phyloP scores from a whole-genome alignment of 495 filamentous ascomycete species.

The Cercophora samala region DNA sequence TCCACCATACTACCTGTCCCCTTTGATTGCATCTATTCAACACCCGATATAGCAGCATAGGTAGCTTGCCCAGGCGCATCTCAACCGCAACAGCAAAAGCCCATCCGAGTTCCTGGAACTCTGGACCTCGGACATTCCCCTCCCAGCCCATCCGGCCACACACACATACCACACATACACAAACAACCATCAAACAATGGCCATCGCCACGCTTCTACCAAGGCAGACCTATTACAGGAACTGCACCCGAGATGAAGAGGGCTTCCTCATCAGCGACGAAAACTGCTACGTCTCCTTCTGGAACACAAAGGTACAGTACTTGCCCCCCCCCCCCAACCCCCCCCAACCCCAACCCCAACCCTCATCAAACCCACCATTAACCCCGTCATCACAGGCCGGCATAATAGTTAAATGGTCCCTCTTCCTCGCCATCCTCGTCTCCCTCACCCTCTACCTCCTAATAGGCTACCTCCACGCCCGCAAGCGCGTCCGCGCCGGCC shows the following conservation, averaged over 20 bases:
- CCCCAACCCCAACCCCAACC: background rate
- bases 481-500: conserved; percentile 57
- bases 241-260: conserved; percentile 24
- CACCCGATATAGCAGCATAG: background rate
- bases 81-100: background rate
- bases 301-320: conserved; percentile 37
- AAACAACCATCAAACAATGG: conserved; percentile 14
- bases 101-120: background rate
- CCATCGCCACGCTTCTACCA: conserved; percentile 9
- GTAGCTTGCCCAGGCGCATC: background rate
- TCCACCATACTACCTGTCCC: background rate
- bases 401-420: conserved; percentile 66
- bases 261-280: conserved; percentile 33
- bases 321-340: too few species aligned
- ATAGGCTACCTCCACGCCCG: conserved; percentile 65
- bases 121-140: background rate
- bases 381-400: conserved; percentile 43
- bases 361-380: too few species aligned
- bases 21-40: background rate
- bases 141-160: background rate
- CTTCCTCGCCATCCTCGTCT: conserved; percentile 52
- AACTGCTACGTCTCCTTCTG: conserved; percentile 43
- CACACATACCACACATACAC: too few species aligned
- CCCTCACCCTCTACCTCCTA: conserved; percentile 54
- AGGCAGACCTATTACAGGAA: conserved; percentile 15